These are phyloP conservation scores for Exserohilum rostratum DNA, from an alignment of 2,329 filamentous ascomycete genomes.

Conservation along the genomic window DNA sequence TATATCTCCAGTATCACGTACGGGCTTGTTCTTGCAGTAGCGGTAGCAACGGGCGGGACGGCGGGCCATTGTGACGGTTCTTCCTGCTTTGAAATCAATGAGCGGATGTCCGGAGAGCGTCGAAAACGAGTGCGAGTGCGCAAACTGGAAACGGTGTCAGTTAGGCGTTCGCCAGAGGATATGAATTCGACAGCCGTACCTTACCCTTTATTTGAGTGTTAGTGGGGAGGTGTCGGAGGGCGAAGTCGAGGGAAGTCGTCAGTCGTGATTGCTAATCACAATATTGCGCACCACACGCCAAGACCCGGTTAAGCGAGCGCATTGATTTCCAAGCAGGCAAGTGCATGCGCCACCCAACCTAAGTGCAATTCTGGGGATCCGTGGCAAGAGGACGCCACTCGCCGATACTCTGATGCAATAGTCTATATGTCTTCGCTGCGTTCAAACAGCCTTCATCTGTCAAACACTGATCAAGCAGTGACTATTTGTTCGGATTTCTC, in stretches of 20 bases:
- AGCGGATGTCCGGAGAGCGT: conserved; percentile 36
- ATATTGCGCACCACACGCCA: conserved; percentile 12
- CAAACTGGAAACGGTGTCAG: conserved; percentile 20
- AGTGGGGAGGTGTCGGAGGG: conserved; percentile 27
- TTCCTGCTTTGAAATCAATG: conserved; percentile 57
- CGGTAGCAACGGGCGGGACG: conserved; percentile 99
- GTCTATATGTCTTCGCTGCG: not conserved
- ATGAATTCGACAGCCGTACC: conserved; percentile 24
- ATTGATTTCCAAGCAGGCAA: conserved; percentile 18
- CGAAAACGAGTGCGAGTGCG: conserved; percentile 11
- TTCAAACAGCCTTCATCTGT: not conserved
- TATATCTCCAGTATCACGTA: conserved; percentile 30
- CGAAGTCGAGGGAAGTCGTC: conserved; percentile 21
- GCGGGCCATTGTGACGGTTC: conserved; percentile 90
- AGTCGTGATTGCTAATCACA: conserved; percentile 27
- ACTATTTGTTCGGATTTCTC: not conserved
- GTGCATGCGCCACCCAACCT: not conserved
- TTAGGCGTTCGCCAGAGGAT: conserved; percentile 14
- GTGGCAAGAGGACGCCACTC: not conserved
- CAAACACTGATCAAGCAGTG: not conserved
- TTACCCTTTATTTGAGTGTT: conserved; percentile 42
- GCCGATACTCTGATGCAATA: not conserved
- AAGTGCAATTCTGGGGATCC: conserved; percentile 6
- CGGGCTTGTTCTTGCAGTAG: conserved; percentile 99
- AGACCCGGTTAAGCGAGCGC: conserved; percentile 19